Base-by-base conservation (phyloP, 2,329 filamentous ascomycete species). In the Nannizzia gypsea region DNA sequence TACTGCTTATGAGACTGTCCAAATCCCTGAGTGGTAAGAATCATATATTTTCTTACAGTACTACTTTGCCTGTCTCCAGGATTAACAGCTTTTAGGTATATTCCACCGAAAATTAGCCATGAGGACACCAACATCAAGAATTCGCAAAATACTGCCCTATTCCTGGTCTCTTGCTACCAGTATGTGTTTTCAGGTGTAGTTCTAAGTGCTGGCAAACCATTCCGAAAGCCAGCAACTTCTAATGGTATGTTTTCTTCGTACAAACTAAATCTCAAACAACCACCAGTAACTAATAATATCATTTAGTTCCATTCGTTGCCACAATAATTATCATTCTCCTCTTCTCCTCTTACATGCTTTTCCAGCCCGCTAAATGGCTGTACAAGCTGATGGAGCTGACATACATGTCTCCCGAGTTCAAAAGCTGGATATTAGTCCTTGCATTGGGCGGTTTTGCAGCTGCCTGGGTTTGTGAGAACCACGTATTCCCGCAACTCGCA, bases 111-210 rank as follows among this genome's bases (percentile, higher is more conserved):
- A 60, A 71, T 95, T 26, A 82, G 90, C 68, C 83, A 81, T 26
- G 82, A 95, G 31, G 87, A 93, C 68, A 87, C 88, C 24, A 95
- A 93, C 69, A 87, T 91, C 58, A 81, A 87, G 67, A 97, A 97
- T 72, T 96, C 90, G 8, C 88, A 97, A 68, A 97, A 99, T 68
- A 96, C 92, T 0, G 85, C 88, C 0, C 77, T 99, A 1, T 99
- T 99, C 76, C 76, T 97, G 31, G 79, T 91, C 3, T 95, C 88
- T 1, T 96, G 90, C 71, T 97, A 91, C 68, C 91, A 97, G 71
- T 99, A 99, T 72, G 95, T 95, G 40, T 80, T 96, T 22, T 88
- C 90, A 0, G 93, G 89, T 3, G 81, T 97, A 42, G 87, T 97
- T 0, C 80, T 99, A 31, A 95, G 88, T 66, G 89, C 93, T n/a